Evolutionary conservation across 179 eudicot species (phyloP).

Genomic region (Pouteria campechiana): DNA sequence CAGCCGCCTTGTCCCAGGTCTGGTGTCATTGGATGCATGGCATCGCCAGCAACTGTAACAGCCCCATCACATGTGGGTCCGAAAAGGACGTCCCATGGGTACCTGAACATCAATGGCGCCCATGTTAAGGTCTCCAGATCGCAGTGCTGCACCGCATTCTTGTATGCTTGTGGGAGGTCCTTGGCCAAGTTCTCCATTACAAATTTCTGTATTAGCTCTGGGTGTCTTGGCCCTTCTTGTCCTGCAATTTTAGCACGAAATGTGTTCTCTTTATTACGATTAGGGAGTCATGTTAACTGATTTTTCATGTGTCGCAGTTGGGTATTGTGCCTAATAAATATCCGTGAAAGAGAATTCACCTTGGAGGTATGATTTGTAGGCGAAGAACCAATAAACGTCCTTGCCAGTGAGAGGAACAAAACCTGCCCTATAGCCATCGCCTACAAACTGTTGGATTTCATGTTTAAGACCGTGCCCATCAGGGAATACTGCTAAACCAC

Average conservation of each 20-base stretch:
- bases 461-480: slow-evolving; percentile 29
- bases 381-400: slow-evolving; percentile 35
- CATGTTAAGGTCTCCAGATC: slow-evolving; percentile 14
- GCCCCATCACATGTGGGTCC: slow-evolving; percentile 23
- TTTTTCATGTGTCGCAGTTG: too few species aligned
- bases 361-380: slow-evolving; percentile 6
- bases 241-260: not conserved
- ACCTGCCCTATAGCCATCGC: slow-evolving; percentile 31
- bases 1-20: slow-evolving; percentile 57
- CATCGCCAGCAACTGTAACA: slow-evolving; percentile 43
- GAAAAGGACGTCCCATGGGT: slow-evolving; percentile 33
- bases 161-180: slow-evolving; percentile 9
- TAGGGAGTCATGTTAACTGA: too few species aligned
- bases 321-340: too few species aligned
- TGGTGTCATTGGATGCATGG: slow-evolving; percentile 62
- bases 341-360: slow-evolving; percentile 9
- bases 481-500: slow-evolving; percentile 31
- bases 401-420: slow-evolving; percentile 29
- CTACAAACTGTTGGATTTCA: slow-evolving; percentile 10
- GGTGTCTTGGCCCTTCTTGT: slow-evolving; percentile 10
- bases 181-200: slow-evolving; percentile 27
- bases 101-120: slow-evolving; percentile 18
- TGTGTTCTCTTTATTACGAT: too few species aligned
- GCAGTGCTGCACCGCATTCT: slow-evolving; percentile 16
- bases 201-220: slow-evolving; percentile 33